Evolutionary conservation across 1,284 basidiomycete genomes (phyloP).

Genomic region (Tausonia pullulans): DNA sequence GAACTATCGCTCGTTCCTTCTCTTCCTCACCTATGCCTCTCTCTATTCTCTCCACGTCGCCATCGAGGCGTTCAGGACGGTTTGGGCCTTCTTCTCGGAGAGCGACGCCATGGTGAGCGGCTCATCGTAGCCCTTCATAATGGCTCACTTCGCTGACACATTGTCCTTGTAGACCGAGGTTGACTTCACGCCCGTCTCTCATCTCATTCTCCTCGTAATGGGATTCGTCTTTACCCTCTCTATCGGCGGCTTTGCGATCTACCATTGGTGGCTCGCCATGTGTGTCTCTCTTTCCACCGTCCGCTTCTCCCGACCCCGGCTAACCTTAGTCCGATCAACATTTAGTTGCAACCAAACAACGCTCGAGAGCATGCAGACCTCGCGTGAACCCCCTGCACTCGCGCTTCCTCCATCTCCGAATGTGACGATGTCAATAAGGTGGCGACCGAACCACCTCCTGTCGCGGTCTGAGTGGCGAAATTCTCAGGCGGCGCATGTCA

Average conservation of each 20-base stretch:
- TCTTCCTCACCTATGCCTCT: conserved; percentile 11
- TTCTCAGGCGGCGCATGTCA: background rate
- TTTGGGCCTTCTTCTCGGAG: conserved; percentile 7
- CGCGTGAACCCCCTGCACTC: conserved; percentile 1
- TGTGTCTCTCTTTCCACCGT: background rate
- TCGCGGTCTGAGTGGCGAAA: conserved; percentile 1
- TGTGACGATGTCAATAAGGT: background rate
- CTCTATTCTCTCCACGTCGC: conserved; percentile 2
- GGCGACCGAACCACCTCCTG: conserved; percentile 15
- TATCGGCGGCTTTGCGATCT: conserved; percentile 9
- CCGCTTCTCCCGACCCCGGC: background rate
- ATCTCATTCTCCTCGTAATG: conserved; percentile 13
- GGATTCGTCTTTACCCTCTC: conserved; percentile 12
- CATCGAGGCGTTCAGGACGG: conserved; percentile 7
- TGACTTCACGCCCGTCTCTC: conserved; percentile 11
- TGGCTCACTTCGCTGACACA: background rate
- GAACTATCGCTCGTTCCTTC: conserved; percentile 16
- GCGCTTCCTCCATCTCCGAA: conserved; percentile 3
- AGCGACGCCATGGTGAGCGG: conserved; percentile 7
- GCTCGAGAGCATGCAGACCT: conserved; percentile 6
- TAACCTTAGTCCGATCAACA: background rate
- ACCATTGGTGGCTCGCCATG: conserved; percentile 11
- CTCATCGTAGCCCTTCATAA: background rate
- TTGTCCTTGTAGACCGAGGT: conserved; percentile 10
- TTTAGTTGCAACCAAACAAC: conserved; percentile 13